A percentile compares a stretch with the other conserved stretches of the same genome.
Conservation (phyloP, 106 monocot genomes). For the Vanilla planifolia region DNA sequence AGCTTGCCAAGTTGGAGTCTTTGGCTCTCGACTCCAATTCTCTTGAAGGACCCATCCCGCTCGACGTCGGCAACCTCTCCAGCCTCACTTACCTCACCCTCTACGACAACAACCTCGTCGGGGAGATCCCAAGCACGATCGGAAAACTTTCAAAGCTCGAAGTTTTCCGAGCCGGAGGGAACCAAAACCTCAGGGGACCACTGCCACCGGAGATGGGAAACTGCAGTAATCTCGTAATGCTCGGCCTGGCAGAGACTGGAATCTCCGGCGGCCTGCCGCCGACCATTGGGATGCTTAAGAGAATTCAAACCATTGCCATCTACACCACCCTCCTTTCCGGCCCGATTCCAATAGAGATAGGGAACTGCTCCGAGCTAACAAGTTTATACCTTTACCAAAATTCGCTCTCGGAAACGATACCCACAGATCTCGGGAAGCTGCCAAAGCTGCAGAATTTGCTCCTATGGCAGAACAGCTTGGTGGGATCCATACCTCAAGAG, state of each 20-base stretch:
- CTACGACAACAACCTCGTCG: conserved; percentile 83
- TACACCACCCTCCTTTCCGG: conserved; percentile 84
- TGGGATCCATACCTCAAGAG: conserved; percentile 68
- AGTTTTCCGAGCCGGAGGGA: conserved; percentile 74
- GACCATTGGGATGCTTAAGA: conserved; percentile 39
- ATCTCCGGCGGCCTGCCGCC: conserved; percentile 58
- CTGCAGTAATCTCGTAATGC: conserved; percentile 42
- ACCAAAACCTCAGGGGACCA: conserved; percentile 62
- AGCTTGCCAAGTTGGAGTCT: conserved; percentile 32
- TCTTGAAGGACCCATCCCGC: conserved; percentile 61
- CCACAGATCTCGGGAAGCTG: conserved; percentile 40
- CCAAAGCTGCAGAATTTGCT: conserved; percentile 46
- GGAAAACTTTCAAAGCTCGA: conserved; percentile 41
- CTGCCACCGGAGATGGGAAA: conserved; percentile 80
- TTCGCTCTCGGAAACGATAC: conserved; percentile 56
- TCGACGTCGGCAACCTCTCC: conserved; percentile 45
- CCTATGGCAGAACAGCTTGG: conserved; percentile 83
- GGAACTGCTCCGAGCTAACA: conserved; percentile 41
- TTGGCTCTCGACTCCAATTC: conserved; percentile 48
- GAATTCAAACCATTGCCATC: conserved; percentile 67
- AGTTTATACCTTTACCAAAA: conserved; percentile 86
- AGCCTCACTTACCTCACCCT: conserved; percentile 34
- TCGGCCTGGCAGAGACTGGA: conserved; percentile 84
- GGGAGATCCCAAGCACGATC: conserved; percentile 43
- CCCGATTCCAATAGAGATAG: conserved; percentile 75